phyloP scores from a whole-genome alignment of 805 yeast genomes.

The Komagataella populi region DNA sequence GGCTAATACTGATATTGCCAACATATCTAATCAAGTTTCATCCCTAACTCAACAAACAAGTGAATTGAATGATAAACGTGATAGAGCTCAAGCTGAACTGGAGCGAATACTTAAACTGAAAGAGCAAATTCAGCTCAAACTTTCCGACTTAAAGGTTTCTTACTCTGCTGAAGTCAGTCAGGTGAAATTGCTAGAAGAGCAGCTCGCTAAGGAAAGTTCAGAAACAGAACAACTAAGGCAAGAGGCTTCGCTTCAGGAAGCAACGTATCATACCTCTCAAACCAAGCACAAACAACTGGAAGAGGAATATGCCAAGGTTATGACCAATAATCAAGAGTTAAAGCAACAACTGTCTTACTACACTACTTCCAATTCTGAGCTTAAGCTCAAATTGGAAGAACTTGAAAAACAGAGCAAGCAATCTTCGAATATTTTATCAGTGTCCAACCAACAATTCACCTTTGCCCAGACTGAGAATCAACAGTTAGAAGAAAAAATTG shows the following conservation, averaged over 20 bases:
- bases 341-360: constrained; percentile 56
- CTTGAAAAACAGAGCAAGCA: constrained; percentile 43
- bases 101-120: constrained; percentile 53
- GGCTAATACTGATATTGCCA: constrained; percentile 79
- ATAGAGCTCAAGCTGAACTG: constrained; percentile 66
- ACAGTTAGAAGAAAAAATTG: constrained; percentile 16
- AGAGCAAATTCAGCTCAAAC: constrained; percentile 59
- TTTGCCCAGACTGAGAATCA: constrained; percentile 38
- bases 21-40: constrained; percentile 71
- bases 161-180: constrained; percentile 72
- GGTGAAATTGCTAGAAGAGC: constrained; percentile 57
- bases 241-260: constrained; percentile 66
- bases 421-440: constrained; percentile 48
- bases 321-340: constrained; percentile 46
- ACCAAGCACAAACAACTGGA: constrained; percentile 49
- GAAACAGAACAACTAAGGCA: constrained; percentile 62
- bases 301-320: constrained; percentile 48
- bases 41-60: constrained; percentile 69
- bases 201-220: constrained; percentile 39
- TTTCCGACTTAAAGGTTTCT: constrained; percentile 48
- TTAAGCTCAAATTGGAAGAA: constrained; percentile 40
- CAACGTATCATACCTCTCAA: constrained; percentile 60
- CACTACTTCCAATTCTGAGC: constrained; percentile 51
- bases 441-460: constrained; percentile 57
- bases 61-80: constrained; percentile 52